A percentile compares a stretch with the other conserved stretches of the same genome.
Evolutionary conservation across 805 yeast genomes (phyloP).

Genomic region (Saccharomycopsis sp.): DNA sequence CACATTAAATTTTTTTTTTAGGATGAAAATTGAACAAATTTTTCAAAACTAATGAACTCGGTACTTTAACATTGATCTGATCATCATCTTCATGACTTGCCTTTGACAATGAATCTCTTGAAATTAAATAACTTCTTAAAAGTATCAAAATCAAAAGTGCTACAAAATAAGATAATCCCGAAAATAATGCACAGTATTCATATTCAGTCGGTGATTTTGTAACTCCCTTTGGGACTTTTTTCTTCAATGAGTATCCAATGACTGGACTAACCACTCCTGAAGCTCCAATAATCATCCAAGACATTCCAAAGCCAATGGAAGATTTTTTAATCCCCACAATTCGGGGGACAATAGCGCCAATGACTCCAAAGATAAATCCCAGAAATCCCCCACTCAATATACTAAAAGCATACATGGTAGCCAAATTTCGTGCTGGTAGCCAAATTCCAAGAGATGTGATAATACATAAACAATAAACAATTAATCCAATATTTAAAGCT

Average conservation of each 20-base stretch:
- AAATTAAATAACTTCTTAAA: constrained; percentile 42
- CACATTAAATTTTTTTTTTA: too few species aligned
- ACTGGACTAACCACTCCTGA: constrained; percentile 47
- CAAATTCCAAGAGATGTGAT: constrained; percentile 35
- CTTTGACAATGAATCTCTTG: not conserved
- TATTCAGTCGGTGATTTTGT: constrained; percentile 27
- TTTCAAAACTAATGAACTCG: too few species aligned
- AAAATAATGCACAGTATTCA: constrained; percentile 43
- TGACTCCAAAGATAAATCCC: constrained; percentile 52
- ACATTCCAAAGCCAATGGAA: constrained; percentile 38
- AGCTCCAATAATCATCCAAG: constrained; percentile 42
- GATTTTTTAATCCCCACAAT: constrained; percentile 44
- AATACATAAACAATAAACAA: constrained; percentile 27
- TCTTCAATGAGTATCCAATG: constrained; percentile 44
- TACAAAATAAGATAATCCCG: constrained; percentile 40
- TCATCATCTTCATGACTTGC: too few species aligned
- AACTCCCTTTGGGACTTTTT: constrained; percentile 6
- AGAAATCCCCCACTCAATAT: constrained; percentile 43
- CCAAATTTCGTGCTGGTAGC: constrained; percentile 49
- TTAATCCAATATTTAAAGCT: constrained; percentile 34
- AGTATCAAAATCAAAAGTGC: constrained; percentile 25
- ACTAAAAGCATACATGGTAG: constrained; percentile 44
- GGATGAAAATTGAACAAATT: too few species aligned
- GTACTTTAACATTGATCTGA: too few species aligned
- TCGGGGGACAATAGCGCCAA: constrained; percentile 40